Base-by-base conservation (phyloP, 2,329 filamentous ascomycete genomes). In the Cyphellophora europaea region DNA sequence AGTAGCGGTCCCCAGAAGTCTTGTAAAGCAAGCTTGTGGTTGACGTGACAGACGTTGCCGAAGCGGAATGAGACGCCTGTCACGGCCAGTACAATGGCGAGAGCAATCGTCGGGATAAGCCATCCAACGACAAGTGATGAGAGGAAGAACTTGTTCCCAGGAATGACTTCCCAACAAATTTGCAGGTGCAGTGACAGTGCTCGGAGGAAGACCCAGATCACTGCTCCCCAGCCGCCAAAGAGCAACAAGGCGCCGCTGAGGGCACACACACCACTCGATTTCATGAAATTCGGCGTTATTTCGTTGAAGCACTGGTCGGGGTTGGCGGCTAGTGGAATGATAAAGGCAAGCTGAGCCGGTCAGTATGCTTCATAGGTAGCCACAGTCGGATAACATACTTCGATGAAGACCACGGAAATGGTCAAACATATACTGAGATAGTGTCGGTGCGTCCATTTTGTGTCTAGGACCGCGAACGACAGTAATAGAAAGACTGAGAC, bases 61-160 rank as follows among this genome's bases (percentile, higher is more conserved):
- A 96, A 95, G 33, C 91, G 80, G 62, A 89, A 96, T 2, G 88
- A 96, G 3, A 95, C 85, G 13, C 91, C 91, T 33, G 88, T 95
- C 43, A 93, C 69, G 27, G 84, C 71, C 45, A 96, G 72, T 32
- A 83, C 84, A 27, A 89, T 59, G 3, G 79, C 69, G 44, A 93
- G 74, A 21, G 85, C 83, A 13, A 86, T 61, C 15, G 79, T 69
- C 2, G 88, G 86, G 30, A 96, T 71, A 12, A 82, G 82, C 83
- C 89, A 95, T 42, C 91, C 91, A 6, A 79, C 64, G 11, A 72
- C 70, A 52, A 94, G 78, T 3, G 89, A 79, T 45, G 75, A 73
- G 67, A 85, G 86, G 77, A 95, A 95, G 60, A 95, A 96, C 50
- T 73, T 82, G 29, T 78, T 74, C 25, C 91, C 91, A 3, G 93